Evolutionary conservation across 2,329 filamentous ascomycete genomes (phyloP), one percentile per base, ranked within the genome.

Genomic region (Cercospora sp.): DNA sequence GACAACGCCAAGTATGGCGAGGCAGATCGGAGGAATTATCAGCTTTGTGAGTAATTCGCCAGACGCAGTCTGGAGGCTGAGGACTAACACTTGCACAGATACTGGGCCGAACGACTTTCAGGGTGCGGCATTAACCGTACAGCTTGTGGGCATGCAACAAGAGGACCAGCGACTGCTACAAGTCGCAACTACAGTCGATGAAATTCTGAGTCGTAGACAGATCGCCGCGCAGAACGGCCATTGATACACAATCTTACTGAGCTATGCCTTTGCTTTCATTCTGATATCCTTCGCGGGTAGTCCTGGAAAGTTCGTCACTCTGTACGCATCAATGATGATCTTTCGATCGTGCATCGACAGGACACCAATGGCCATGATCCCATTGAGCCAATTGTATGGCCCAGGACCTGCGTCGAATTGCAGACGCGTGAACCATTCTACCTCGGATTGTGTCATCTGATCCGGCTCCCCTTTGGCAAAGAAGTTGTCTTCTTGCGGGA

Each of bases 91-190:
- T 28, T 16, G 26, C 59, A 16, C 23, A 79, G 78, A 78, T 60
- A 77, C 76, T 16, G 77, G 77, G 0, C 75, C 74, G 0, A 66
- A 75, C 51, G 58, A 69, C 16, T 78, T 76, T 66, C 72, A 71
- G 40, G 72, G 71, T 55, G 73, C 73, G 28, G 75, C 77, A 23
- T 55, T 77, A 48, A 71, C 68, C 58, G 63, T 78, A 28, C 77
- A 79, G 64, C 26, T 78, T n/a, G 74, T 79, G 8, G 78, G 78
- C 48, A 77, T 76, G 65, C 71, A 71, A 55, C 73, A 78, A 26
- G 68, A 67, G 40, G 77, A 79, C 64, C 75, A 79, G 55, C 70
- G 68, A 16, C 71, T 79, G 45, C 42, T 70, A n/a, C 72, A 73
- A 8, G 53, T 69, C 5, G 76, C 73, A 30, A 67, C 63, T 10